A percentile compares a stretch with the other conserved stretches of the same genome.
Evolutionary conservation across 1,284 basidiomycete genomes (phyloP).

Genomic region (Mycosarcoma mackinlayi): DNA sequence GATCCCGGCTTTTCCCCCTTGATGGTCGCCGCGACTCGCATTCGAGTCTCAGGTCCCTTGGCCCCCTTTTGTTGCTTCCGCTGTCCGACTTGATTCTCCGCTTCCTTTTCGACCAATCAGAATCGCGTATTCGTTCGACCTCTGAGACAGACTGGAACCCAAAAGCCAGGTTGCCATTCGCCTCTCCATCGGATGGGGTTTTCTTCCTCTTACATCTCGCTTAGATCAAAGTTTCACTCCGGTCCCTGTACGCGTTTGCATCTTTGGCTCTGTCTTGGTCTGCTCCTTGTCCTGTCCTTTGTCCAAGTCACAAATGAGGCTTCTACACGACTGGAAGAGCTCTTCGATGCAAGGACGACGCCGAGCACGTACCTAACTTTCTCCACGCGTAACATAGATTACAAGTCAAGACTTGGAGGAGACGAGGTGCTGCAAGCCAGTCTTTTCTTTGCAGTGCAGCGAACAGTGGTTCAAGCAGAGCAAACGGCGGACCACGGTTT

Average conservation of each 20-base stretch:
- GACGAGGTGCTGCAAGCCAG: neutral
- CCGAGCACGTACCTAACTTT: no score
- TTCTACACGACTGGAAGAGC: no score
- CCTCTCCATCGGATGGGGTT: no score
- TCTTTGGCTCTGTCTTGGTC: no score
- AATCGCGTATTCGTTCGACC: neutral
- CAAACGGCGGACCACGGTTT: neutral
- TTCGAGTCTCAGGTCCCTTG: slow-evolving; percentile 1
- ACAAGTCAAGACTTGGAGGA: no score
- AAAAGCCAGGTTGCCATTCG: no score
- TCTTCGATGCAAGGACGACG: no score
- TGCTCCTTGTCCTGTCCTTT: no score
- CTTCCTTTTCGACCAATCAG: neutral
- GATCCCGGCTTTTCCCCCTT: no score
- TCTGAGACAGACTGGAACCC: no score
- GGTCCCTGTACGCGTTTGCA: neutral
- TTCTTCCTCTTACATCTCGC: neutral
- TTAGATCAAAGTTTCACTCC: slow-evolving; percentile 3
- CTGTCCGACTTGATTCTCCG: neutral
- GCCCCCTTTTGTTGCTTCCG: neutral
- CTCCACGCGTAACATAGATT: no score
- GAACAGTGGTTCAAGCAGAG: neutral
- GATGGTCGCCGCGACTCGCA: neutral
- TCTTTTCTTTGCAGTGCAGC: neutral
- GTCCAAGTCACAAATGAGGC: no score